Base-by-base conservation (phyloP, 441 rosid species). In the Biscutella laevigata region DNA sequence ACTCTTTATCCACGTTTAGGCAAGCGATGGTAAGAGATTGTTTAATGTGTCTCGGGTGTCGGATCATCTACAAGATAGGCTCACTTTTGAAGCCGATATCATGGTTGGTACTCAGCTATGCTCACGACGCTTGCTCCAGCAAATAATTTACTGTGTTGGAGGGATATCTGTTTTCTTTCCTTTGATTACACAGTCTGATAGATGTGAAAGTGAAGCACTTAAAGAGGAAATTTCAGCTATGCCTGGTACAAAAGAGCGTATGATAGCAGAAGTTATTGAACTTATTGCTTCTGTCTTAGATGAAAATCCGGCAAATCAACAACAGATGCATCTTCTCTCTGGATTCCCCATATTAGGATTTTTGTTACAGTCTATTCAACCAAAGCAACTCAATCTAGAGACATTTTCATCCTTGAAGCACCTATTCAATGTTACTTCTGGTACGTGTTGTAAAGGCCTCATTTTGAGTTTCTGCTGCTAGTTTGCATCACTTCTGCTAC, bases 81-180 rank as follows among this genome's bases (percentile, higher is more conserved):
- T 69, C 68, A 59, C 76, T 63, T 84, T 94, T 77, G 94, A 89
- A 72, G 96, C 99, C 2, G 77, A 69, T 67, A 79, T 84, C 16
- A 72, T 75, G 86, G 75, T 57, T 49, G 97, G 97, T 33, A 83
- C 96, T 33, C 88, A 89, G 64, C 76, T 94, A 79, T 94, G 99
- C 68, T 94, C 94, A 7, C 86, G 97, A 20, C 86, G 99, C 47
- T 75, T 89, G 78, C 80, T 94, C 70, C 97, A 89, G 71, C 87
- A 86, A 70, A 94, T 89, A 68, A 84, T 94, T 67, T 94, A 94
- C 69, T 94, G 99, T 62, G 97, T 86, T 29, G 99, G 99, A 47
- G 99, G 99, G 51, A 83, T 94, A 35, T 88, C 99, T 27, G 99
- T 94, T 56, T 86, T 94, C 73, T 94, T 94, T 64, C 99, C 99